These are phyloP conservation scores for Ogataea methanolica DNA, from an alignment of 805 yeast genomes.

Conservation along the genomic window DNA sequence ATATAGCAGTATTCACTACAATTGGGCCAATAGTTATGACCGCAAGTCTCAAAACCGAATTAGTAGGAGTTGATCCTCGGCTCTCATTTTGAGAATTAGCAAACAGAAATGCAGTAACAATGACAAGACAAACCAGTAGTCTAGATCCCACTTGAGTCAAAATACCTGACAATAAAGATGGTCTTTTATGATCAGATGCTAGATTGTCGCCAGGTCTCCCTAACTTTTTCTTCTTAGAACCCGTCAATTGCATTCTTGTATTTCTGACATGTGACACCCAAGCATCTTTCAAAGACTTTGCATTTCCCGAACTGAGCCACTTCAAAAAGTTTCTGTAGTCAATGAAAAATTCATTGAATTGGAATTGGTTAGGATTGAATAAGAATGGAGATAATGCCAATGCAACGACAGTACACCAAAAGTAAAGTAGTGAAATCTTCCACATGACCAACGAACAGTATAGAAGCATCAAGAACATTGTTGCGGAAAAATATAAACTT, in stretches of 20 bases:
- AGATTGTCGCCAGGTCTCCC: constrained; percentile 35
- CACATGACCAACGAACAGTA: constrained; percentile 61
- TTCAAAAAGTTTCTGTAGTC: constrained; percentile 55
- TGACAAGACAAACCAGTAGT: constrained; percentile 28
- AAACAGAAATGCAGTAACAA: constrained; percentile 46
- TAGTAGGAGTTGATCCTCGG: constrained; percentile 30
- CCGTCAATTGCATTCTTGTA: constrained; percentile 50
- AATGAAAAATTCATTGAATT: constrained; percentile 62
- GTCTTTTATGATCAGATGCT: constrained; percentile 42
- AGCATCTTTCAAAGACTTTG: constrained; percentile 28
- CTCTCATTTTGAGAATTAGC: constrained; percentile 49
- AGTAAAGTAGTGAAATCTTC: constrained; percentile 56
- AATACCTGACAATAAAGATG: constrained; percentile 42
- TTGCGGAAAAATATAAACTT: constrained; percentile 60
- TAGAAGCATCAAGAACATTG: constrained; percentile 45
- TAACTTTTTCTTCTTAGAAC: constrained; percentile 43
- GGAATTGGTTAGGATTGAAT: constrained; percentile 75
- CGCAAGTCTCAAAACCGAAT: constrained; percentile 39
- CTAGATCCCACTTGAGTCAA: constrained; percentile 38
- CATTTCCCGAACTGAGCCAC: constrained; percentile 52
- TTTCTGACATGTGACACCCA: constrained; percentile 49
- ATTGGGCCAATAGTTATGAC: constrained; percentile 47
- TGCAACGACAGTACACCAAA: constrained; percentile 67
- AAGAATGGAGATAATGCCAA: constrained; percentile 67
- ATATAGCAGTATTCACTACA: constrained; percentile 34